Evolutionary conservation across 2,329 filamentous ascomycete genomes (phyloP), one percentile per base, ranked within the genome.

Genomic region (Trichoderma semiorbis): DNA sequence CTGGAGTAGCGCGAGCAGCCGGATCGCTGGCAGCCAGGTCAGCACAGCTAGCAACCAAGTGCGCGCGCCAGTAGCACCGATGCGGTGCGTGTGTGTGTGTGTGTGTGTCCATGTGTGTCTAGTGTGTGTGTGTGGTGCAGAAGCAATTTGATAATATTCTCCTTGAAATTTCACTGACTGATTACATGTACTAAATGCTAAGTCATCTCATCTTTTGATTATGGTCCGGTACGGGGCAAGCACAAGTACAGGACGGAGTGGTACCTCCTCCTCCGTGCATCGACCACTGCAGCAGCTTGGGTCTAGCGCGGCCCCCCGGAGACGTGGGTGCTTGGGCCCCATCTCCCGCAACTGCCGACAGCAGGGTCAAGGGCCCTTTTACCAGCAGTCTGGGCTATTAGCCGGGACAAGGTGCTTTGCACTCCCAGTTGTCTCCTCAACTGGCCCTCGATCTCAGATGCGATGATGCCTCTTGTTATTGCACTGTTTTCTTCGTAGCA

Each of bases 261-360:
- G 36, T 39, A 39, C 36, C 36, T 39, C 39, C 43, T 47, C 43
- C 43, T 47, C 43, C n/a, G 43, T 16, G 18, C 43, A 47, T 47
- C 43, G 7, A n/a, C 43, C 43, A 47, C 43, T 47, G n/a, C 43
- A 47, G 43, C 43, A 11, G 18, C 43, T 47, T 36, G 34, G 34
- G 43, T 21, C 7, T 61, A 61, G 58, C 58, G 58, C 21, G 58
- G 12, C n/a, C 58, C 60, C 34, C 60, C 21, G 60, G 60, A 26
- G n/a, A 55, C 43, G 43, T 47, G 43, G 43, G 43, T 50, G 43
- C 43, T 50, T 24, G 43, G 43, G n/a, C 43, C 43, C 65, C 65
- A 43, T 58, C 26, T 68, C 65, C 65, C 65, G 65, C 65, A 68
- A 68, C 65, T 68, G 65, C 65, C 65, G 65, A 58, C 65, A 43